Percentiles rank a stretch among this genome's conserved stretches.
Evolutionary conservation across 495 filamentous ascomycete genomes (phyloP).

Genomic region (Pseudoneurospora amorphoporcata): DNA sequence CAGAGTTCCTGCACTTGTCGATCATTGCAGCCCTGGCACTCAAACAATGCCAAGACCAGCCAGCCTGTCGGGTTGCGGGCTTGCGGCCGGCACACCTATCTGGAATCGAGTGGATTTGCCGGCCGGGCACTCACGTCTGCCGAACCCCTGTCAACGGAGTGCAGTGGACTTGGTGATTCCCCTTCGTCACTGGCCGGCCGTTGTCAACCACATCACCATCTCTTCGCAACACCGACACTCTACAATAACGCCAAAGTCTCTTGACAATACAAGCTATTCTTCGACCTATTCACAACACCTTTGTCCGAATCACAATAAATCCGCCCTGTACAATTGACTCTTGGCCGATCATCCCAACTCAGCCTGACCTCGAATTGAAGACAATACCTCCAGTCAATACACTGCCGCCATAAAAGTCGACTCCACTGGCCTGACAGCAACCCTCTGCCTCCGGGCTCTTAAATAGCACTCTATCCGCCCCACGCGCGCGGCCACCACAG

Average conservation of each 20-base stretch:
- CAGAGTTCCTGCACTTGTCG: neutral
- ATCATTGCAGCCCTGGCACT: neutral
- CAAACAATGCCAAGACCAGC: neutral
- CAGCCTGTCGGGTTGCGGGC: neutral
- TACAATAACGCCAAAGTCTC: neutral
- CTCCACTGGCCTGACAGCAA: neutral
- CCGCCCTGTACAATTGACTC: neutral
- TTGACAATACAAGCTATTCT: neutral
- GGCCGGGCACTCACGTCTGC: neutral
- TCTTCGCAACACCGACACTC: neutral
- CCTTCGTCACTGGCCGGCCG: neutral
- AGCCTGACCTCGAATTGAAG: neutral
- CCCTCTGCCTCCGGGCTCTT: neutral
- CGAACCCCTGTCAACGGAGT: neutral
- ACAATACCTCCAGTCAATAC: neutral
- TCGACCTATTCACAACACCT: neutral
- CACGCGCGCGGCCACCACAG: neutral
- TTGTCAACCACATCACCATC: neutral
- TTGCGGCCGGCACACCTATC: neutral
- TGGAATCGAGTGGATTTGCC: neutral
- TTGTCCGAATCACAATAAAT: neutral
- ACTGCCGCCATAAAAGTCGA: neutral
- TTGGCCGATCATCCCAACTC: neutral
- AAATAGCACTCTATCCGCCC: neutral
- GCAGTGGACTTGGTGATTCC: neutral